Conservation (phyloP, 2,329 filamentous ascomycete species). For the Fusarium azukiicola region DNA sequence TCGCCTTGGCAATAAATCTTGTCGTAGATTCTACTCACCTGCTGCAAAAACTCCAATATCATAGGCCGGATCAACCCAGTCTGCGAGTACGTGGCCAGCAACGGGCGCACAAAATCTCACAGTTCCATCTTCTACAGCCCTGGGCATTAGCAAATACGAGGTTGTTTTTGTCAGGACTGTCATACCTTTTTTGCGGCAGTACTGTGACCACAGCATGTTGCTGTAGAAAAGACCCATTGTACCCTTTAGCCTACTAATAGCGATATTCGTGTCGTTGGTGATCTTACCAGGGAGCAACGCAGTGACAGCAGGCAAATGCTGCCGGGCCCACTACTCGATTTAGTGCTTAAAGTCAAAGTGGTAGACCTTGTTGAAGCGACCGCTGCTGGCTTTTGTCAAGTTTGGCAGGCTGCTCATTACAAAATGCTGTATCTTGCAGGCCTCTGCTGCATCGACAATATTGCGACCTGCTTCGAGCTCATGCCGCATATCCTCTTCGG, state of each 20-base stretch:
- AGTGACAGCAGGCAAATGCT: slow-evolving; percentile 29
- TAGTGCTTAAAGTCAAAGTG: slow-evolving; percentile 41
- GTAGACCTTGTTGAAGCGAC: slow-evolving; percentile 29
- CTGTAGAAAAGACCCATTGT: slow-evolving; percentile 39
- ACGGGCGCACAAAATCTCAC: slow-evolving; percentile 42
- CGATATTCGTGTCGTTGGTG: not conserved
- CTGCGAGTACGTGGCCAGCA: slow-evolving; percentile 4
- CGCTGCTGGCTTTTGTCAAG: slow-evolving; percentile 23
- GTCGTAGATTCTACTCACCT: not conserved
- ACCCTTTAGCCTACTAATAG: not conserved
- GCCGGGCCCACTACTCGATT: slow-evolving; percentile 32
- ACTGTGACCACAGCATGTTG: slow-evolving; percentile 42
- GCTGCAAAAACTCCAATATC: slow-evolving; percentile 4
- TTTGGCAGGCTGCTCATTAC: slow-evolving; percentile 42
- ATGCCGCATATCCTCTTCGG: slow-evolving; percentile 35
- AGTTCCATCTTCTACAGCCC: slow-evolving; percentile 27
- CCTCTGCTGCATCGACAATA: slow-evolving; percentile 35
- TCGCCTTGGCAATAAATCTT: not conserved
- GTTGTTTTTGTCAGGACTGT: fast-evolving
- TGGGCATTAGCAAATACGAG: not conserved
- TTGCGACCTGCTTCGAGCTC: slow-evolving; percentile 40
- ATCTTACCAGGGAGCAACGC: slow-evolving; percentile 34
- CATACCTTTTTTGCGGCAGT: slow-evolving; percentile 25
- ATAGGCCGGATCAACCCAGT: slow-evolving; percentile 40
- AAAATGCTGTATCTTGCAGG: slow-evolving; percentile 37